A percentile compares a stretch with the other conserved stretches of the same genome.
phyloP scores from a whole-genome alignment of 345 rosid genomes.

The Syzygium grande region DNA sequence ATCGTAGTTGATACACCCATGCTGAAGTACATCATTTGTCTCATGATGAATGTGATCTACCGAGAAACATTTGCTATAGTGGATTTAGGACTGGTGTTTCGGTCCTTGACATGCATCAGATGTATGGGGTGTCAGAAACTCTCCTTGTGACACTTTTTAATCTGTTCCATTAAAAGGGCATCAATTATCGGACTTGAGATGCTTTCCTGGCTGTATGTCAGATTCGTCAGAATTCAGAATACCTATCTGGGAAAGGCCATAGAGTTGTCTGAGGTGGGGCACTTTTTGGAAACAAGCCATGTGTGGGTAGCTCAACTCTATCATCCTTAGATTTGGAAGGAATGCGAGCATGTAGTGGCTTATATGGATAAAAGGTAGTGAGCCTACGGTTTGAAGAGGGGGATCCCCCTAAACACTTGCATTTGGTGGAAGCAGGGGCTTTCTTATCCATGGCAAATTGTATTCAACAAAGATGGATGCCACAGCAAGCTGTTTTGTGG shows the following conservation, averaged over 20 bases:
- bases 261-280: neutral
- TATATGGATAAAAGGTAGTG: neutral
- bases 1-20: neutral
- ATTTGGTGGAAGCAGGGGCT: neutral
- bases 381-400: neutral
- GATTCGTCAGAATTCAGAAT: neutral
- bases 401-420: neutral
- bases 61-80: neutral
- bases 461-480: neutral
- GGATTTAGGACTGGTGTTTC: neutral
- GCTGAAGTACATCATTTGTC: neutral
- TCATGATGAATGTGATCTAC: neutral
- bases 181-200: neutral
- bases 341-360: neutral
- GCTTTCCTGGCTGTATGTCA: neutral
- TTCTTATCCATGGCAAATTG: neutral
- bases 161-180: neutral
- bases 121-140: neutral
- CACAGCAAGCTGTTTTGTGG: neutral
- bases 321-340: neutral
- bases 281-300: neutral
- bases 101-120: neutral
- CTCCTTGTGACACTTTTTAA: neutral
- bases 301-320: neutral
- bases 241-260: neutral